Percentiles rank a stretch among this genome's conserved stretches.
Evolutionary conservation across 1,139 yeast species (phyloP).

Genomic region (Arxiozyma slooffiae): DNA sequence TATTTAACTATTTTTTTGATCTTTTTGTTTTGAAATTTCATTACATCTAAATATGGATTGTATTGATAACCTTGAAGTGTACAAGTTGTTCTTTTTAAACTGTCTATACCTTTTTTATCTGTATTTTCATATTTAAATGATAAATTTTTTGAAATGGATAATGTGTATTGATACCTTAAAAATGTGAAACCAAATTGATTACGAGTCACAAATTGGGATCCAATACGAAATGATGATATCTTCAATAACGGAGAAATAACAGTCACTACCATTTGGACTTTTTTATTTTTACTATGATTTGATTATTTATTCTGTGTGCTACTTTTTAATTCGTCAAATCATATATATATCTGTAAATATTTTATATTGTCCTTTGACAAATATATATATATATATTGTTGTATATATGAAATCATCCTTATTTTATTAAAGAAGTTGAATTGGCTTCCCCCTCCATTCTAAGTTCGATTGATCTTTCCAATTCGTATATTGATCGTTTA

Average conservation of each 20-base stretch:
- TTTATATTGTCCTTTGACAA: no score
- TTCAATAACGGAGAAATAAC: slow-evolving; percentile 1
- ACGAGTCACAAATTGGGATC: neutral
- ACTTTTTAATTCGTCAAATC: neutral
- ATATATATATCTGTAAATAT: no score
- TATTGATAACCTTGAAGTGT: neutral
- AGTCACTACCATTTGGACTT: neutral
- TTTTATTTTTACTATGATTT: neutral
- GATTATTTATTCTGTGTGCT: neutral
- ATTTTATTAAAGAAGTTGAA: neutral
- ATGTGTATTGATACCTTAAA: slow-evolving; percentile 4
- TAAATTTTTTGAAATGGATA: neutral
- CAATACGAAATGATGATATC: neutral
- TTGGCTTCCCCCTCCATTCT: no score
- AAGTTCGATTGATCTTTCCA: no score
- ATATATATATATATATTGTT: no score
- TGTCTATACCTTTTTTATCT: neutral
- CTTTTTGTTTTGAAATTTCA: neutral
- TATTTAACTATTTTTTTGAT: slow-evolving; percentile 11
- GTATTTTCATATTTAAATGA: neutral
- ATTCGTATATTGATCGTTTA: no score
- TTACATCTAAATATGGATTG: neutral
- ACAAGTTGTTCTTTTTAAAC: neutral
- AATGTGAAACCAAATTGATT: slow-evolving; percentile 1
- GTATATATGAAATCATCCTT: neutral